Evolutionary conservation across 169 alveolate species (phyloP), one percentile per base, ranked within the genome.

Genomic region (Cyclospora cayetanensis): DNA sequence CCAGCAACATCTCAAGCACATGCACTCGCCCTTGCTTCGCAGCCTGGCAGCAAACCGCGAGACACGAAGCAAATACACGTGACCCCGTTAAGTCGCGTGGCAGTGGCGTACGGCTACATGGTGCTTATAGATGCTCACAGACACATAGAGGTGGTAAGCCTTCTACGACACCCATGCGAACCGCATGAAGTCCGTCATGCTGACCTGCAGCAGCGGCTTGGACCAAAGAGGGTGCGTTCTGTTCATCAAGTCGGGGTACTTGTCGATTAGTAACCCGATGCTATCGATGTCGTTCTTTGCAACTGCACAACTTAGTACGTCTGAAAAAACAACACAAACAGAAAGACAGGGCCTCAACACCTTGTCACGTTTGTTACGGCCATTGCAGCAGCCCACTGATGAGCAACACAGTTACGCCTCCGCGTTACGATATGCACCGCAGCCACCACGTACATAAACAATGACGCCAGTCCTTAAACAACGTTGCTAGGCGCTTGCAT

Each of bases 191-290:
- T n/a, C 63, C 0, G 1, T 18, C 63, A 50, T 84, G 2, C 96
- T 90, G 4, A 97, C 98, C 95, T 96, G 98, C 9, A 96, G 91
- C 65, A 91, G 93, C 37, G 98, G 98, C 31, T 90, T 82, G 70
- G 97, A 95, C 98, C 98, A 97, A 39, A 96, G 93, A 41, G 92
- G 94, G 74, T 97, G 98, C 35, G 95, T 95, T 53, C 96, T 89
- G 84, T 94, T 93, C 92, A 97, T 77, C 43, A 97, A 85, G 68
- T 95, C 97, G 15, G 98, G 98, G 89, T 92, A 96, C 79, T 94
- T 91, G 50, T 93, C 95, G 31, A 95, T 68, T 46, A 96, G 80
- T 77, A 96, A 70, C 39, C 90, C 95, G 22, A 95, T 95, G 43
- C 98, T 80, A 35, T 86, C 90, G 65, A 95, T 43, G 74, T 97